phyloP scores from a whole-genome alignment of 768 basidiomycete species.

The Stropharia rugosoannulata region DNA sequence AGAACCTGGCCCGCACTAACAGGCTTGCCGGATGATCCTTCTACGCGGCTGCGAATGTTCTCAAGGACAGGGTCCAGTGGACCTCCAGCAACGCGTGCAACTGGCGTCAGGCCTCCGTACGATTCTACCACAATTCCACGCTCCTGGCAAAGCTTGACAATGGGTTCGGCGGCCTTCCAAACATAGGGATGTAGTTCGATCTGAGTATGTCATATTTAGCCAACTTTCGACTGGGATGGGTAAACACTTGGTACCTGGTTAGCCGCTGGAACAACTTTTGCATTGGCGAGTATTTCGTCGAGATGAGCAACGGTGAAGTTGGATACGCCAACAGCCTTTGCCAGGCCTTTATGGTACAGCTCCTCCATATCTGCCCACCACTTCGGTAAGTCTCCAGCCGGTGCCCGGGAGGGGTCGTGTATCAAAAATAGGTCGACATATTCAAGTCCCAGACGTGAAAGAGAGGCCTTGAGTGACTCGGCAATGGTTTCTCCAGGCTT shows the following conservation, averaged over 20 bases:
- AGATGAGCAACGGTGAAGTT: conserved; percentile 62
- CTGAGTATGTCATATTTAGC: conserved; percentile 28
- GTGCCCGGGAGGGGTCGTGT: conserved; percentile 40
- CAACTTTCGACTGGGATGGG: not conserved
- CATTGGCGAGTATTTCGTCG: conserved; percentile 47
- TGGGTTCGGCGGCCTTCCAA: conserved; percentile 54
- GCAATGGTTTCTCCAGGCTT: conserved; percentile 44
- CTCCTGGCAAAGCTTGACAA: conserved; percentile 52
- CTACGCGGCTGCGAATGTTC: conserved; percentile 49
- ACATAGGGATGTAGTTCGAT: conserved; percentile 74
- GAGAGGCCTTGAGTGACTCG: conserved; percentile 47
- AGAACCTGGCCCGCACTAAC: conserved; percentile 64
- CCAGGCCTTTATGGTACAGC: conserved; percentile 42
- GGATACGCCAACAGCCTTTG: conserved; percentile 66
- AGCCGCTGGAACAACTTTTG: conserved; percentile 58
- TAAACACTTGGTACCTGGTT: conserved; percentile 52
- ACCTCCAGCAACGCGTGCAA: conserved; percentile 44
- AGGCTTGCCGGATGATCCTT: conserved; percentile 35
- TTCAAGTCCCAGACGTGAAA: conserved; percentile 50
- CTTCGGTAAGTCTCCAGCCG: conserved; percentile 43
- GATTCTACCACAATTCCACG: conserved; percentile 66
- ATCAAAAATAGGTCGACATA: conserved; percentile 67
- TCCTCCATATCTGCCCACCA: conserved; percentile 65
- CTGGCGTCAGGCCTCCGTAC: conserved; percentile 57
- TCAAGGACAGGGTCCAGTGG: conserved; percentile 59